Base-by-base conservation (phyloP, 2,329 filamentous ascomycete species). In the Tricladium varicosporioides region DNA sequence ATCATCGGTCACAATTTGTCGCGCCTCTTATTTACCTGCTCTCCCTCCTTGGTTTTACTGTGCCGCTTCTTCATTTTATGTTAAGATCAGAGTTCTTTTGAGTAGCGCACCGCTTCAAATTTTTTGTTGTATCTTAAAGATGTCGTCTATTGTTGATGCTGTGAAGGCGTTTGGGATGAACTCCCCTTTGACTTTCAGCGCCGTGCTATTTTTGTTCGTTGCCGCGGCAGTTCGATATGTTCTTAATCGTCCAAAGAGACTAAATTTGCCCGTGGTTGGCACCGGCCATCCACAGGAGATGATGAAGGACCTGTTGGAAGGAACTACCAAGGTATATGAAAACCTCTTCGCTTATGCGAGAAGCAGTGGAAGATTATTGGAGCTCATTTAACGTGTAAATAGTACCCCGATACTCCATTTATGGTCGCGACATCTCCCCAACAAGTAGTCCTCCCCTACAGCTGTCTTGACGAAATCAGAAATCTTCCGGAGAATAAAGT, bases 381-480 rank as follows among this genome's bases (percentile, higher is more conserved):
- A 27, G 46, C 46, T 48, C 13, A 48, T 31, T 48, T 22, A 5
- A 22, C 7, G 5, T 13, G 9, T 19, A 40, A 40, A 40, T 19
- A 53, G 51, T 48, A 53, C 31, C 51, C 51, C 10, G 40, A 53
- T 53, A 53, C 51, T 32, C 51, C 51, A 5, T 53, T 53, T 36
- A 27, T 53, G 5, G 14, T 53, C 16, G 48, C 48, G 1, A 53
- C 48, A 8, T 31, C 47, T 11, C 56, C 59, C 31, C 58, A 60
- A 4, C 32, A 60, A 13, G 61, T 67, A 13, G 55, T 67, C 46
- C 60, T 67, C 13, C 65, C 65, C 11, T 57, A 56, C 14, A 56
- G 52, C 31, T 45, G 55, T 18, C 54, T 63, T 16, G 53, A 66
- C 16, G 65, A 66, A 47, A 49, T 65, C 31, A 56, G 60, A 27